A percentile compares a stretch with the other conserved stretches of the same genome.
Conservation (phyloP, 257 asterid species). For the Solanum acaule region DNA sequence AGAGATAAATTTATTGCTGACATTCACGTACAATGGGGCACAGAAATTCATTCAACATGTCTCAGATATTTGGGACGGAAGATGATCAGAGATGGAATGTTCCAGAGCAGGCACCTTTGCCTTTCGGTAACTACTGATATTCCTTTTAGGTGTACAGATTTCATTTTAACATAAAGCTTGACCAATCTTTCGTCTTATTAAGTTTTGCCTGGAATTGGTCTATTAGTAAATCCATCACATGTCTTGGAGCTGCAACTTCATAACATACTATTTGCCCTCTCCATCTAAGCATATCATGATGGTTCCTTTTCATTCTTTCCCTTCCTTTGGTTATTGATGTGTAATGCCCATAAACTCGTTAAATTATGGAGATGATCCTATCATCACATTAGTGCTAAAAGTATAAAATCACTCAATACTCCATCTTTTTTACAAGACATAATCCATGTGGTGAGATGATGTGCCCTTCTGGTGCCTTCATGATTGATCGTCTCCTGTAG, state of each 20-base stretch:
- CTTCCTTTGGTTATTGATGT: neutral
- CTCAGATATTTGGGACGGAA: conserved; percentile 51
- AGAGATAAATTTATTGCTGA: conserved; percentile 1
- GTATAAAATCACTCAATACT: neutral
- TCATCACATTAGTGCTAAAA: neutral
- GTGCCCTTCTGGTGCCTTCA: neutral
- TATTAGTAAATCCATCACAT: neutral
- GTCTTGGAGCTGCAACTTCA: neutral
- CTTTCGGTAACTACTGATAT: conserved; percentile 32
- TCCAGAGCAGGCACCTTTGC: conserved; percentile 46
- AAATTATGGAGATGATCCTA: neutral
- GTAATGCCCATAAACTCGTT: neutral
- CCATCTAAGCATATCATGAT: neutral
- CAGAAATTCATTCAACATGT: conserved; percentile 41
- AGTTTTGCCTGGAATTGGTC: neutral
- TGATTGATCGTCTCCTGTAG: neutral
- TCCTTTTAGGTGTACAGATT: neutral
- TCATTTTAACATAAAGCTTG: neutral
- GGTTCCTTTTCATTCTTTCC: neutral
- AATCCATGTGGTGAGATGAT: neutral
- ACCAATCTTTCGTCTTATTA: neutral
- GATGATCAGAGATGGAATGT: conserved; percentile 53
- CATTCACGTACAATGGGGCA: conserved; percentile 40
- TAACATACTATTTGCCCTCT: neutral
- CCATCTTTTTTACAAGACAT: neutral